Evolutionary conservation across 345 rosid genomes (phyloP), one percentile per base, ranked within the genome.

Genomic region (Camelina neglecta): DNA sequence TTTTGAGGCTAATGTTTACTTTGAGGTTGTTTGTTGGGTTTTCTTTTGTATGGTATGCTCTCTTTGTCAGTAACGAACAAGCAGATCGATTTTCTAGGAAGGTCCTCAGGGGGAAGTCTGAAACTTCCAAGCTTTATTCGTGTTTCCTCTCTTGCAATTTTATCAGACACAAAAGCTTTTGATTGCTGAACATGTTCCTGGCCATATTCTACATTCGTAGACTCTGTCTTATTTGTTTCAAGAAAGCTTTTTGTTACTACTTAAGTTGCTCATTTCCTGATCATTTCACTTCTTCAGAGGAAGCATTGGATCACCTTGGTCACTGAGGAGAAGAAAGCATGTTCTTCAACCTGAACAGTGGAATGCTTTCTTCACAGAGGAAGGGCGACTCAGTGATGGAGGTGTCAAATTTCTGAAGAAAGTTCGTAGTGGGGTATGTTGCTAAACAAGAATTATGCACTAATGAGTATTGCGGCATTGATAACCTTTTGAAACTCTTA

Each of bases 381-480:
- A 94, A 70, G 98, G 97, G 47, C 85, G 82, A 82, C 83, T 94
- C 63, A 51, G 55, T 71, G 96, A 94, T 80, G 96, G 89, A 45
- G 97, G 97, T 79, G 83, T 87, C 56, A 88, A 89, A 79, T 87
- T 94, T 75, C 82, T 94, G 79, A 94, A 92, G 84, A 92, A 83
- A 86, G 97, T 86, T 67, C 95, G 98, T 47, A 90, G 90, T 50
- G 96, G 98, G 79, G 98, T 94, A 84, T 81, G 98, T 79, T 57
- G 71, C 74, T 67, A 36, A 73, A 21, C 44, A 56, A 56, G n/a
- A 69, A 7, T 13, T 61, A 10, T 48, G 67, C 33, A 63, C 18
- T 5, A 62, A 21, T 63, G 45, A 65, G 11, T 72, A 55, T 59
- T 60, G 26, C 36, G 60, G 15, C 39, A 12, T 57, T 29, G 29